Conservation (phyloP, 2,329 filamentous ascomycete genomes). For the Mycocentrospora acerina region DNA sequence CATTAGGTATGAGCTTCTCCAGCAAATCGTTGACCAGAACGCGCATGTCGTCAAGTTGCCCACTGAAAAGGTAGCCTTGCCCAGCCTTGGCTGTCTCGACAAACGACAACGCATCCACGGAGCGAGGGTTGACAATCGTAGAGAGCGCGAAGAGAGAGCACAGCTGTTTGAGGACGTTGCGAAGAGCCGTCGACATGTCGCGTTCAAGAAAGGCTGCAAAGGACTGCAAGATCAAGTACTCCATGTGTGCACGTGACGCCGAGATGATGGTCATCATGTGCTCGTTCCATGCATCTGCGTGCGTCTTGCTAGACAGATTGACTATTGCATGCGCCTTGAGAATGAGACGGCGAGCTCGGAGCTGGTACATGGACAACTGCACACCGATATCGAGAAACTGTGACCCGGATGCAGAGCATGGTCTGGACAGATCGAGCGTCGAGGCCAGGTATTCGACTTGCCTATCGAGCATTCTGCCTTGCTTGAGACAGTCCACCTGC, state of each 20-base stretch:
- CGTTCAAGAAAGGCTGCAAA: conserved; percentile 11
- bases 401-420: too few species aligned
- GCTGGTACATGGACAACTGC: conserved; percentile 25
- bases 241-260: conserved; percentile 26
- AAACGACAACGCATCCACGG: conserved; percentile 28
- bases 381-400: conserved; percentile 17
- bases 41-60: conserved; percentile 43
- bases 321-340: conserved; percentile 7
- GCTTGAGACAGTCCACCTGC: conserved; percentile 5
- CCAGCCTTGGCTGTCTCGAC: conserved; percentile 13
- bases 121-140: conserved; percentile 39
- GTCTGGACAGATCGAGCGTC: too few species aligned
- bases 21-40: conserved; percentile 38
- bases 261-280: conserved; percentile 30
- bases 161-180: conserved; percentile 23
- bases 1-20: conserved; percentile 49
- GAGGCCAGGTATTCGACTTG: conserved; percentile 3
- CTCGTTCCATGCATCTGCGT: conserved; percentile 26
- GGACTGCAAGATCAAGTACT: conserved; percentile 24
- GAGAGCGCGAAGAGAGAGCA: conserved; percentile 50
- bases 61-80: background rate
- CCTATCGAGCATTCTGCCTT: conserved; percentile 4
- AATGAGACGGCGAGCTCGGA: conserved; percentile 20
- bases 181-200: conserved; percentile 10
- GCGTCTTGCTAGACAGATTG: conserved; percentile 4